phyloP scores from a whole-genome alignment of 1,139 yeast species.

The Geotrichum restrictum region DNA sequence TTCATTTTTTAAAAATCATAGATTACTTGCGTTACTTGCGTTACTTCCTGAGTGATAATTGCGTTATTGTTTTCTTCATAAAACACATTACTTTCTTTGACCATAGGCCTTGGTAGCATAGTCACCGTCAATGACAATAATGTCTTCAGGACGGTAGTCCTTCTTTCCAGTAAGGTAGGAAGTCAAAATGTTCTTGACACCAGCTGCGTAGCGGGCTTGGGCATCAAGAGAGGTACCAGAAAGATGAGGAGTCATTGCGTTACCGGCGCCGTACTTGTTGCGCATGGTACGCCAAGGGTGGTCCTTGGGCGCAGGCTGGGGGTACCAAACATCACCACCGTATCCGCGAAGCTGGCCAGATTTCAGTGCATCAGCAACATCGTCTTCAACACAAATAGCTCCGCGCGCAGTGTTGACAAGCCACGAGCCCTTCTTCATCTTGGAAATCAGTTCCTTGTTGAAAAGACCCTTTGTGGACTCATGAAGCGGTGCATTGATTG shows the following conservation, averaged over 20 bases:
- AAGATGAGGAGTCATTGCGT: conserved; percentile 82
- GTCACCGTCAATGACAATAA: conserved; percentile 67
- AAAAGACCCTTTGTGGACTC: conserved; percentile 63
- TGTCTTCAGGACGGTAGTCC: conserved; percentile 70
- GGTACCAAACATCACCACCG: conserved; percentile 83
- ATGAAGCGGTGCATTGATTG: conserved; percentile 76
- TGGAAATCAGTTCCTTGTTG: conserved; percentile 61
- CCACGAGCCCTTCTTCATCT: conserved; percentile 75
- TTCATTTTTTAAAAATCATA: too few species aligned
- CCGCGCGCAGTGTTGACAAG: conserved; percentile 84
- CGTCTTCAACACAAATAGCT: conserved; percentile 69
- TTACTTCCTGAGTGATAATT: too few species aligned
- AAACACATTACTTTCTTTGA: conserved; percentile 43
- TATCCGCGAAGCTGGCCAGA: conserved; percentile 71
- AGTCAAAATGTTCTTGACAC: conserved; percentile 61
- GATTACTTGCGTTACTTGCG: too few species aligned
- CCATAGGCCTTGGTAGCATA: conserved; percentile 76
- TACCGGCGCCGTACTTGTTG: conserved; percentile 66
- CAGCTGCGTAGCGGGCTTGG: conserved; percentile 67
- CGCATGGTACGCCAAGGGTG: conserved; percentile 75
- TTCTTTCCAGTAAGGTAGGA: conserved; percentile 58
- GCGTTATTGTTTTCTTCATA: too few species aligned
- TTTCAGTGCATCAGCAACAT: conserved; percentile 67
- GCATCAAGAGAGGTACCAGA: conserved; percentile 81
- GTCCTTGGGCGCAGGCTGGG: conserved; percentile 72